Evolutionary conservation across 768 basidiomycete genomes (phyloP).

Genomic region (Phanerodontia chrysosporium): DNA sequence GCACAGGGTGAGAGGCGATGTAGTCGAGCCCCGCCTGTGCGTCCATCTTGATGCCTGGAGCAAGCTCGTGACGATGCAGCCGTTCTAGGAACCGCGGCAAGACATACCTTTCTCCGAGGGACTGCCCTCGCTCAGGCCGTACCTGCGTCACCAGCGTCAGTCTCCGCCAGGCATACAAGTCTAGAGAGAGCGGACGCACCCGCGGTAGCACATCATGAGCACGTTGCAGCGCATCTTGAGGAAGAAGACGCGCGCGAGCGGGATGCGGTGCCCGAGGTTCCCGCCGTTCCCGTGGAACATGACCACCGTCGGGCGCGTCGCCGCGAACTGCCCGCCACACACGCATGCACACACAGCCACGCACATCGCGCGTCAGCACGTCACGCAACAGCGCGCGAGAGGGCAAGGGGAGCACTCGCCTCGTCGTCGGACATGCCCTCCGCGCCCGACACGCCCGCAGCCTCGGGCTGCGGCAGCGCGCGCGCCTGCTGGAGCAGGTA

Average conservation of each 20-base stretch:
- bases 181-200: neutral
- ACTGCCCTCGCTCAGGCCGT: conserved; percentile 82
- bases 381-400: too few relatives aligned
- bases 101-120: conserved; percentile 77
- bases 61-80: too few relatives aligned
- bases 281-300: conserved; percentile 94
- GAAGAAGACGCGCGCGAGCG: conserved; percentile 80
- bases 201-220: conserved; percentile 86
- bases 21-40: conserved; percentile 82
- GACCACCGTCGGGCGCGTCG: conserved; percentile 73
- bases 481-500: conserved; percentile 71
- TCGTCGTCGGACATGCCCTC: conserved; percentile 52
- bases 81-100: too few relatives aligned
- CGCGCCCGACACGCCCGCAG: conserved; percentile 6
- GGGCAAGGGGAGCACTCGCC: conserved; percentile 36
- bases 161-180: too few relatives aligned
- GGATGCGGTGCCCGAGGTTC: conserved; percentile 86
- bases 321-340: conserved; percentile 33
- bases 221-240: conserved; percentile 87
- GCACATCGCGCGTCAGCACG: too few relatives aligned
- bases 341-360: neutral
- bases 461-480: conserved; percentile 32
- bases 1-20: conserved; percentile 54
- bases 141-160: conserved; percentile 40
- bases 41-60: conserved; percentile 79